Percentiles rank a stretch among this genome's conserved stretches.
Conservation (phyloP, 2,329 filamentous ascomycete genomes). For the Aspergillus arachidicola region DNA sequence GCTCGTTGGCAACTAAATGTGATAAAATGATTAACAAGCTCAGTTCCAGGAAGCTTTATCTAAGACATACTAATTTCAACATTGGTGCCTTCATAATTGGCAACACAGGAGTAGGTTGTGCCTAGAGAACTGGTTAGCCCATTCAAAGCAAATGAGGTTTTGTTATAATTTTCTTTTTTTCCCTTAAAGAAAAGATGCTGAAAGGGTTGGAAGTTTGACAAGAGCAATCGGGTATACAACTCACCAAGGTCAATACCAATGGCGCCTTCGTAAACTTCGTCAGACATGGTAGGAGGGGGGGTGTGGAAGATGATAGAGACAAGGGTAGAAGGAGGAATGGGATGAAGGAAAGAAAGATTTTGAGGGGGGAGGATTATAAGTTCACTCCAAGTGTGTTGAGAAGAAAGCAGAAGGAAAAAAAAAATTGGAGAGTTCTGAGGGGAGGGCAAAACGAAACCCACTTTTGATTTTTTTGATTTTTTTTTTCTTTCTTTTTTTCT, state of each 20-base stretch:
- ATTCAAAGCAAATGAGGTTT: too few species aligned
- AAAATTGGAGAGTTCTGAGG: constrained; percentile 19
- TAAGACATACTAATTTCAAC: constrained; percentile 86
- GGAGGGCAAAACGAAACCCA: constrained; percentile 24
- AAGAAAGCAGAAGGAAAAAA: constrained; percentile 26
- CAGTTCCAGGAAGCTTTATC: background rate
- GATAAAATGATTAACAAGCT: constrained; percentile 15
- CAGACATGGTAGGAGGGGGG: constrained; percentile 70
- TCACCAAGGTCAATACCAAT: constrained; percentile 99
- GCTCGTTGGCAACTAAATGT: constrained; percentile 85
- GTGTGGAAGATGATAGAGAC: constrained; percentile 26
- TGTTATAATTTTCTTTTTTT: too few species aligned
- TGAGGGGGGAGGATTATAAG: constrained; percentile 18
- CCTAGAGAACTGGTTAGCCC: constrained; percentile 58
- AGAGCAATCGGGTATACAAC: constrained; percentile 29
- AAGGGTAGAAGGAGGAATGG: constrained; percentile 12
- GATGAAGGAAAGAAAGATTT: constrained; percentile 16
- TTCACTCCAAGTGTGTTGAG: constrained; percentile 23
- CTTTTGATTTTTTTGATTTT: constrained; percentile 17
- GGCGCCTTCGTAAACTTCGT: constrained; percentile 99
- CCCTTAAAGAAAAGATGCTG: constrained; percentile 1
- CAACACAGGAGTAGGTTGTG: constrained; percentile 99
- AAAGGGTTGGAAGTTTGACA: constrained; percentile 1
- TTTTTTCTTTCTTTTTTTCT: constrained; percentile 15
- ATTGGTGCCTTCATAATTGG: constrained; percentile 98